A percentile compares a stretch with the other conserved stretches of the same genome.
phyloP scores from a whole-genome alignment of 345 rosid genomes.

The Sisymbrium irio region DNA sequence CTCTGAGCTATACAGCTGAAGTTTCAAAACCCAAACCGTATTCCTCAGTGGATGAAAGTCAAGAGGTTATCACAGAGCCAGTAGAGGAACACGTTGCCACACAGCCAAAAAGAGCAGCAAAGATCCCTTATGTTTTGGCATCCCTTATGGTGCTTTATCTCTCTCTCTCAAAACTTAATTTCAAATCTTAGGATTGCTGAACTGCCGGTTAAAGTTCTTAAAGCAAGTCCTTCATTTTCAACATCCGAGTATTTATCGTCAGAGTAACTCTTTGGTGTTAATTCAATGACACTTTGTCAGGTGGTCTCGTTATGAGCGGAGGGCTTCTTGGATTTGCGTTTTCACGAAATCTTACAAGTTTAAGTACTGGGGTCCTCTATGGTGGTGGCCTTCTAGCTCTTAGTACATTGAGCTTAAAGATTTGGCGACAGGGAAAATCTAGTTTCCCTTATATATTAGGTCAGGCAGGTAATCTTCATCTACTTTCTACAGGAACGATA shows the following conservation, averaged over 20 bases:
- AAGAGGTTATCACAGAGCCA: too few species aligned
- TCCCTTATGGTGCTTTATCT: too few species aligned
- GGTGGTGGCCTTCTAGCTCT: conserved; percentile 90
- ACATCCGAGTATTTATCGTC: background rate
- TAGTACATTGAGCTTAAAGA: conserved; percentile 73
- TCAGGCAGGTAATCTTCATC: conserved; percentile 67
- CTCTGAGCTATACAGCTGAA: too few species aligned
- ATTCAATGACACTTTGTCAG: too few species aligned
- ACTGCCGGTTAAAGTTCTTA: too few species aligned
- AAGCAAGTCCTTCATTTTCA: background rate
- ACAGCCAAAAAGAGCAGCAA: too few species aligned
- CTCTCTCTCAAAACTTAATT: too few species aligned
- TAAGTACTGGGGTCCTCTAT: conserved; percentile 52
- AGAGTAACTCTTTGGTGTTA: background rate
- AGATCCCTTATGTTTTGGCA: too few species aligned
- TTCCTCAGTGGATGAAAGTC: too few species aligned
- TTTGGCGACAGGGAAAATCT: conserved; percentile 92
- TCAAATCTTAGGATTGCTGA: too few species aligned
- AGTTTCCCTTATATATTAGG: conserved; percentile 83
- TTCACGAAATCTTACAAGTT: conserved; percentile 56
- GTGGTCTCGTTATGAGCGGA: conserved; percentile 66
- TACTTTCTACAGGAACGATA: background rate
- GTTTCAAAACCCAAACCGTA: too few species aligned
- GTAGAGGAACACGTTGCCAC: too few species aligned
- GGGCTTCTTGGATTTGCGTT: conserved; percentile 74